A percentile compares a stretch with the other conserved stretches of the same genome.
Evolutionary conservation across 352 stramenopile genomes (phyloP).

Genomic region (Globisporangium acanthophoron): DNA sequence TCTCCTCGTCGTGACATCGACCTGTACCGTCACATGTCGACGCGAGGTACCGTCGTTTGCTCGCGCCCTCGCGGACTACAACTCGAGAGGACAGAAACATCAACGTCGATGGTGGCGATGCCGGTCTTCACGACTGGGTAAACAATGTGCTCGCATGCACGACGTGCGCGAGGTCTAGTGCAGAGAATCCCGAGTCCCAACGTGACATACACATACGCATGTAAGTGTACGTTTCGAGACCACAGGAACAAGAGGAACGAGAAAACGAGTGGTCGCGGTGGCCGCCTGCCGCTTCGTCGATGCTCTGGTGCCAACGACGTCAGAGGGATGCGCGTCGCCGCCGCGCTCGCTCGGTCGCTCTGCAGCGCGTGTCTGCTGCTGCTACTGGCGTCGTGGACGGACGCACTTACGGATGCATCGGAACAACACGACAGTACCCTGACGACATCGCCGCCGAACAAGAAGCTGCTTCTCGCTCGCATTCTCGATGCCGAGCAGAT

Average conservation of each 20-base stretch:
- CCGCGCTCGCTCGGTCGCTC: not conserved
- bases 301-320: not conserved
- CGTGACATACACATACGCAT: too few species aligned
- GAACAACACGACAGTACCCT: not conserved
- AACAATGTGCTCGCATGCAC: not conserved
- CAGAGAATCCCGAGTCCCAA: not conserved
- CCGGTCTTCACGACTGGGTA: too few species aligned
- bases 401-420: not conserved
- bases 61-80: not conserved
- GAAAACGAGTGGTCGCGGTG: not conserved
- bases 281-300: too few species aligned
- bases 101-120: too few species aligned
- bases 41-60: not conserved
- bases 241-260: too few species aligned
- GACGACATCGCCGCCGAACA: not conserved
- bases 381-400: not conserved
- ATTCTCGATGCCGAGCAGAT: conserved; percentile 3
- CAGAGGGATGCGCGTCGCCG: not conserved
- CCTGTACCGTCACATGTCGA: not conserved
- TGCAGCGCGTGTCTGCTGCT: not conserved
- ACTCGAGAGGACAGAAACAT: not conserved
- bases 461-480: not conserved
- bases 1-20: not conserved
- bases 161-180: not conserved
- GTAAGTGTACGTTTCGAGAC: too few species aligned